A percentile compares a stretch with the other conserved stretches of the same genome.
These are phyloP conservation scores for Dalbergia oliveri DNA, from an alignment of 306 rosid species.

Conservation along the genomic window DNA sequence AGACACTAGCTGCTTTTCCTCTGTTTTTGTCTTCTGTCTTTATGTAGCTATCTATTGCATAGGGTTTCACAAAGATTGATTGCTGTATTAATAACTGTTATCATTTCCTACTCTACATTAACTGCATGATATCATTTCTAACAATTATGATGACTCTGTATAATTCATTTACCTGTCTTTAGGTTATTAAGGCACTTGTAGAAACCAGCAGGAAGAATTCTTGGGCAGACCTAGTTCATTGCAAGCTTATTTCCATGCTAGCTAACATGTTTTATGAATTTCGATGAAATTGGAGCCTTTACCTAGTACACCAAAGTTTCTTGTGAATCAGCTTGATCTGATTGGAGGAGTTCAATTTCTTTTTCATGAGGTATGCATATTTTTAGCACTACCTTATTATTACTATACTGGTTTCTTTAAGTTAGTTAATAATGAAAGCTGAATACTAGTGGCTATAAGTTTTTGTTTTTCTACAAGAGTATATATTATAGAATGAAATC, in stretches of 20 bases:
- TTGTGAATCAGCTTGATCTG: conserved; percentile 87
- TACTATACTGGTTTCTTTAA: not conserved
- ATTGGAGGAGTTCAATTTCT: conserved; percentile 94
- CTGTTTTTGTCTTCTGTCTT: conserved; percentile 35
- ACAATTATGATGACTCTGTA: conserved; percentile 39
- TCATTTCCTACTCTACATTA: not conserved
- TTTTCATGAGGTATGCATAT: conserved; percentile 79
- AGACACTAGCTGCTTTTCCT: conserved; percentile 8
- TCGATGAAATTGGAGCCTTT: conserved; percentile 60
- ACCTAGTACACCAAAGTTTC: conserved; percentile 66
- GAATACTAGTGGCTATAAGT: conserved; percentile 24
- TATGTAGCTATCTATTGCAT: conserved; percentile 6
- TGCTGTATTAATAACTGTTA: not conserved
- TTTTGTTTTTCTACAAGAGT: not conserved
- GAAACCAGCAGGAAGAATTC: conserved; percentile 80
- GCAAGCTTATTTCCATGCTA: conserved; percentile 90
- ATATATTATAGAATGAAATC: conserved; percentile 27
- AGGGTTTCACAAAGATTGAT: not conserved
- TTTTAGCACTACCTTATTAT: conserved; percentile 18
- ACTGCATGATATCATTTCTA: conserved; percentile 4
- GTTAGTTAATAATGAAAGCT: not conserved
- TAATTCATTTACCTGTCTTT: conserved; percentile 48
- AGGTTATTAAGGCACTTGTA: conserved; percentile 86
- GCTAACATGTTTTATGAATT: conserved; percentile 95
- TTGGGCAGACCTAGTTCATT: conserved; percentile 97